Base-by-base conservation (phyloP, 192 early-diverging fungal species). In the Entophlyctis luteolus region DNA sequence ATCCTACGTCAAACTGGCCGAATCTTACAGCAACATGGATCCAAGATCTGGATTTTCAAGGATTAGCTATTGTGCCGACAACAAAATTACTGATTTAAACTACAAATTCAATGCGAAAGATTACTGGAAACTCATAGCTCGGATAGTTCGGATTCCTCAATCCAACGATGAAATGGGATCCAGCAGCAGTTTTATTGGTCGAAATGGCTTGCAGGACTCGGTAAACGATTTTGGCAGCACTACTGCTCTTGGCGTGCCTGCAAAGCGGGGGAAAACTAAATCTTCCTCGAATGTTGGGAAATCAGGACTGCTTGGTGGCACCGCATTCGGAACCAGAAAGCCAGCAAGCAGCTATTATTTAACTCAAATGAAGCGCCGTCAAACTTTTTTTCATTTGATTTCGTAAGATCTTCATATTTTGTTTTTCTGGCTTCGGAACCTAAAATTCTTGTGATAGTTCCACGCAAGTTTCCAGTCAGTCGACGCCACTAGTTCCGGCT, bases 361-460 rank as follows among this genome's bases (percentile, higher is more conserved):
- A 2, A 63, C 72, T 10, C 68, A 81, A 57, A 73, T 81, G 53
- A 87, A 87, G 62, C 65, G 85, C 32, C 72, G 81, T 25, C 83
- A 87, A 65, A 80, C 80, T 70, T 86, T 86, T 33, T 87, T 79
- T 70, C 76, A 84, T 59, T 48, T 86, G 4, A 79, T 87, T 42
- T 42, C 39, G 39, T n/a, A n/a, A n/a, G n/a, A n/a, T n/a, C n/a
- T n/a, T n/a, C n/a, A n/a, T n/a, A n/a, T 8, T 42, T 42, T 42
- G 39, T 42, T 42, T 42, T 42, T 42, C n/a, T 12, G 39, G n/a
- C 39, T 8, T 42, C n/a, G 39, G 8, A n/a, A n/a, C n/a, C n/a
- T n/a, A n/a, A n/a, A n/a, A n/a, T n/a, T n/a, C n/a, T n/a, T n/a
- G n/a, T n/a, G n/a, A n/a, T n/a, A n/a, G n/a, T n/a, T 72, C 62